Evolutionary conservation across 164 flowering plant genomes (phyloP), one percentile per base, ranked within the genome.

Genomic region (Buxus sempervirens): DNA sequence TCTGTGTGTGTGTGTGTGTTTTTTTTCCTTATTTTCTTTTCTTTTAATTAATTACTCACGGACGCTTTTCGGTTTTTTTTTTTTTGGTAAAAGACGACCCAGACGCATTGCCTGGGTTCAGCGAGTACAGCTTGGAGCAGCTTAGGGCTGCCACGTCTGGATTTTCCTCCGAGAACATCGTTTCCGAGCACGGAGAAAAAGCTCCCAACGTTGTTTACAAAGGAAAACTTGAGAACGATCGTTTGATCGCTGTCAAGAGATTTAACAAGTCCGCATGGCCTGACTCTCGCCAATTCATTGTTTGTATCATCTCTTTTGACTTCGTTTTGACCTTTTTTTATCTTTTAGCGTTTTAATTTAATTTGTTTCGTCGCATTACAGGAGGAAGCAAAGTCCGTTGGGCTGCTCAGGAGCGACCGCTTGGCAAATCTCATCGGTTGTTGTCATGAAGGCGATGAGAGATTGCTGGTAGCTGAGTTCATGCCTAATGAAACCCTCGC

Each of bases 181-280:
- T 94, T 8, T 94, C 97, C 21, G 98, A 94, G 81, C 97, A 91
- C 68, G 97, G 97, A 23, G 96, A 85, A 78, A 94, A 91, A 75
- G 93, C 97, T 68, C 98, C 98, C 0, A 94, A 94, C 70, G 86
- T 94, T 42, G 98, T 94, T 32, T 94, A 91, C 75, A 83, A 76
- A 77, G 97, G 96, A 48, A 75, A 71, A 73, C 87, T 91, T 12
- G 80, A 84, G 0, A 66, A 79, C 54, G 86, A 81, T 63, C 81
- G 86, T 8, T 81, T 73, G 82, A 73, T 94, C 75, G 98, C 98
- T 23, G 87, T 94, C 54, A 94, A 94, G 78, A 84, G 97, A 1
- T 94, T 94, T 66, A 87, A 87, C 76, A 82, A 77, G 68, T 70
- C 83, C 12, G 93, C 97, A 2, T 94, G 98, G 98, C 98, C 97